Percentiles rank a stretch among this genome's conserved stretches.
Evolutionary conservation across 345 rosid species (phyloP).

Genomic region (Salix arbutifolia): DNA sequence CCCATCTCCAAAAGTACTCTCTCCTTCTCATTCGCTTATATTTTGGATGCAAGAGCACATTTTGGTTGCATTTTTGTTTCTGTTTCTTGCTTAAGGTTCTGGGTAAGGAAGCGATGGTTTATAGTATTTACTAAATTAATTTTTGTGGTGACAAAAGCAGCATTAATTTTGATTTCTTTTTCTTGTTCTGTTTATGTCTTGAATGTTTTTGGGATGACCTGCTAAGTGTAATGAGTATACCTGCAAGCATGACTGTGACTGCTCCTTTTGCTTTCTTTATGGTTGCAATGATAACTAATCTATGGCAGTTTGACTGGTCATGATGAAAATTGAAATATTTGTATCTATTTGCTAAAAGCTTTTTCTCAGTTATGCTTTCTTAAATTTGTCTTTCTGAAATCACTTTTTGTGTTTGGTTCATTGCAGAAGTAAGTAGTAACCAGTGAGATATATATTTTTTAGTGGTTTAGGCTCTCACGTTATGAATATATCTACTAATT

Average conservation of each 20-base stretch:
- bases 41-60: not conserved
- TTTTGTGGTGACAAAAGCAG: not conserved
- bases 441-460: not conserved
- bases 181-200: not conserved
- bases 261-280: conserved; percentile 23
- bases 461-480: not conserved
- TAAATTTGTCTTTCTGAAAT: not conserved
- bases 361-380: not conserved
- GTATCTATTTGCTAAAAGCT: not conserved
- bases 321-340: conserved; percentile 13
- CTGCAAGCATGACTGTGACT: conserved; percentile 30
- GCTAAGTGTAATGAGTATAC: conserved; percentile 27
- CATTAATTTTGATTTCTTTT: not conserved
- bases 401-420: not conserved
- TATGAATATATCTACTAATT: not conserved
- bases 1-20: conserved; percentile 23
- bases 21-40: not conserved
- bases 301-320: conserved; percentile 19
- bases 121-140: not conserved
- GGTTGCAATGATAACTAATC: conserved; percentile 20
- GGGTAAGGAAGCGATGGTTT: not conserved
- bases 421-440: not conserved
- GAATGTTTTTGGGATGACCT: conserved; percentile 8
- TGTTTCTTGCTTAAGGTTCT: not conserved
- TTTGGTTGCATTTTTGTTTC: not conserved